Percentiles rank a stretch among this genome's conserved stretches.
phyloP scores from a whole-genome alignment of 495 filamentous ascomycete genomes.

The Neurospora discreta region DNA sequence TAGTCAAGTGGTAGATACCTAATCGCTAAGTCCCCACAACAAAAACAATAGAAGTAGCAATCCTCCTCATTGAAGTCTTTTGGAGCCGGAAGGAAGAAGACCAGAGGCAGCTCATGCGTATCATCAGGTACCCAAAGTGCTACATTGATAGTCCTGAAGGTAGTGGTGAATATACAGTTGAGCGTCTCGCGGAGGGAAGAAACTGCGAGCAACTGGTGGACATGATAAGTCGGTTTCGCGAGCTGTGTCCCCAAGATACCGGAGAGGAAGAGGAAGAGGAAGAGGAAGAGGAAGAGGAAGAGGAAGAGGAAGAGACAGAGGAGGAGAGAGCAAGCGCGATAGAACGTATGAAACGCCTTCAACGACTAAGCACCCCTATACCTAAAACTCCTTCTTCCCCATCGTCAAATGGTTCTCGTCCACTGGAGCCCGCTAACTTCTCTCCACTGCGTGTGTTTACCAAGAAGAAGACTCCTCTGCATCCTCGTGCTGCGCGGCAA shows the following conservation, averaged over 20 bases:
- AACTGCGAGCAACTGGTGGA: not conserved
- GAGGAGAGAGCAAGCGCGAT: not conserved
- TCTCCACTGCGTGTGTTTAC: not conserved
- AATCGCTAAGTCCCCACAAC: no score
- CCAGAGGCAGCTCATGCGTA: not conserved
- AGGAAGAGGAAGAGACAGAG: not conserved
- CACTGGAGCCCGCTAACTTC: not conserved
- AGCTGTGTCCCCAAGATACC: not conserved
- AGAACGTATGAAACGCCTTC: not conserved
- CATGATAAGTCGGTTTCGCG: not conserved
- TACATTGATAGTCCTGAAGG: not conserved
- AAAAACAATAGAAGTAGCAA: not conserved
- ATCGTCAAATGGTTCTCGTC: not conserved
- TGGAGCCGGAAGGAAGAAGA: not conserved
- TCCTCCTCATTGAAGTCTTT: not conserved
- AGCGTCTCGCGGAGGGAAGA: not conserved
- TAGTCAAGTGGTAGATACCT: no score
- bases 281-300: not conserved
- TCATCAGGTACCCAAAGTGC: not conserved
- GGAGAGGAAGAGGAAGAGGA: no score
- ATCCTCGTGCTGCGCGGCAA: not conserved
- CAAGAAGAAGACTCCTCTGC: not conserved
- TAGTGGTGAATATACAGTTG: not conserved
- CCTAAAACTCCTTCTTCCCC: not conserved
- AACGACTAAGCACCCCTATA: not conserved